These are phyloP conservation scores for Phlebopus sp. DNA, from an alignment of 1,284 basidiomycete species.

Conservation along the genomic window DNA sequence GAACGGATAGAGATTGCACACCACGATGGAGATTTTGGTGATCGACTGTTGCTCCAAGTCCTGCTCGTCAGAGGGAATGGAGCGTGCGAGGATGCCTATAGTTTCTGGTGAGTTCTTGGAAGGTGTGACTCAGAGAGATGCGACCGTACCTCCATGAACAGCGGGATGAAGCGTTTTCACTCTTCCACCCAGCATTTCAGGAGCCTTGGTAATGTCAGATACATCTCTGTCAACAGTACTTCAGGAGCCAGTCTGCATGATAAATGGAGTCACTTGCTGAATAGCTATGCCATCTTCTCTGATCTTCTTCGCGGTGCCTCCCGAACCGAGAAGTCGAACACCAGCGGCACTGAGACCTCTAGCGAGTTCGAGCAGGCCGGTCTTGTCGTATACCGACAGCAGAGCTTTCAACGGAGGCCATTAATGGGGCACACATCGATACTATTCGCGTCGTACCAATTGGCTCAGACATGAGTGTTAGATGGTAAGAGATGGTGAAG, in stretches of 20 bases:
- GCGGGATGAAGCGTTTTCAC: slow-evolving; percentile 99
- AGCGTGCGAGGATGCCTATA: slow-evolving; percentile 84
- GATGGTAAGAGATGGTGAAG: slow-evolving; percentile 6
- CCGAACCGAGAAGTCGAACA: slow-evolving; percentile 89
- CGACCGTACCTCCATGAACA: slow-evolving; percentile 84
- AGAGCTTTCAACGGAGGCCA: slow-evolving; percentile 56
- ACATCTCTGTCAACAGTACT: slow-evolving; percentile 75
- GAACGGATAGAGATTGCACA: slow-evolving; percentile 99
- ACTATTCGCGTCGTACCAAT: slow-evolving; percentile 21
- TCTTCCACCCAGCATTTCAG: slow-evolving; percentile 98
- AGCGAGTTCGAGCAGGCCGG: slow-evolving; percentile 87
- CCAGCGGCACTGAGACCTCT: slow-evolving; percentile 78
- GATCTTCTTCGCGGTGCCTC: slow-evolving; percentile 97
- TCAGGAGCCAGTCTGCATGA: slow-evolving; percentile 11
- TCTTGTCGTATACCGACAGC: slow-evolving; percentile 97
- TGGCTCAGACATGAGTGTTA: slow-evolving; percentile 23
- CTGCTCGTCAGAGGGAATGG: slow-evolving; percentile 81
- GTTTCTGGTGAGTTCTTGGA: neutral
- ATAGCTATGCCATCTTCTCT: slow-evolving; percentile 91
- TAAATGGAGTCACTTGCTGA: slow-evolving; percentile 55
- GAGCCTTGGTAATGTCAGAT: slow-evolving; percentile 95
- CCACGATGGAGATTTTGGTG: slow-evolving; percentile 89
- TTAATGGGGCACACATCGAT: neutral
- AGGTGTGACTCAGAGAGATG: slow-evolving; percentile 1
- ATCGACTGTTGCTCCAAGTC: slow-evolving; percentile 84